Percentiles rank a stretch among this genome's conserved stretches.
Conservation (phyloP, 257 asterid genomes). For the Eustoma russellianum region DNA sequence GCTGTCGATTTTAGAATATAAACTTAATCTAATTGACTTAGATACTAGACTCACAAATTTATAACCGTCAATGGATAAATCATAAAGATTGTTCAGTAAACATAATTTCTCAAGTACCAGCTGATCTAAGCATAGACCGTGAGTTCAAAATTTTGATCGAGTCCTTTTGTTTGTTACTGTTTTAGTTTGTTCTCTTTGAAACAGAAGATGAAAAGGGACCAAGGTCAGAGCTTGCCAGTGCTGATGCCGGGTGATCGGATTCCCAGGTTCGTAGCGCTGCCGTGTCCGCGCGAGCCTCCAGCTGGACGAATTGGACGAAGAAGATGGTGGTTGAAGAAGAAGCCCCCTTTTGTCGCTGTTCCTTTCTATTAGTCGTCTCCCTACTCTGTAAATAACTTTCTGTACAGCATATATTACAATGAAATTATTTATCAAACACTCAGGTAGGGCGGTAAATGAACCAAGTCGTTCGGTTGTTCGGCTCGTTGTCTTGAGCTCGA, state of each 20-base stretch:
- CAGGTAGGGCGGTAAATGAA: no score
- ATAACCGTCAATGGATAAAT: no score
- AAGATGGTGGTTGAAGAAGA: constrained; percentile 10
- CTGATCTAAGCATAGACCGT: neutral
- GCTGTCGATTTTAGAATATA: no score
- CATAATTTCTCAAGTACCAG: no score
- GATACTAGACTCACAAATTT: no score
- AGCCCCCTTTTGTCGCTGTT: constrained; percentile 14
- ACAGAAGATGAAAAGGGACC: constrained; percentile 37
- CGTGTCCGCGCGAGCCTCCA: constrained; percentile 34
- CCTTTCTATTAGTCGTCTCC: constrained; percentile 13
- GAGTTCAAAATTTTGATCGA: neutral
- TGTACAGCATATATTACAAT: no score
- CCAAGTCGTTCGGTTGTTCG: no score
- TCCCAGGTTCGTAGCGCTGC: constrained; percentile 45
- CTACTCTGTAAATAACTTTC: no score
- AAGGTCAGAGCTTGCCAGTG: constrained; percentile 54
- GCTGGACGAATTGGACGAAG: neutral
- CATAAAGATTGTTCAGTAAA: no score
- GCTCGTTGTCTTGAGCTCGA: no score
- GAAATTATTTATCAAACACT: no score
- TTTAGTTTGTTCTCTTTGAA: neutral
- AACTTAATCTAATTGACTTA: neutral
- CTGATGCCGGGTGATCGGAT: constrained; percentile 55
- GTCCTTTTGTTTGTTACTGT: no score